Percentiles rank a stretch among this genome's conserved stretches.
Evolutionary conservation across 371 early-diverging fungal species (phyloP).

Genomic region (Mucor indicus): DNA sequence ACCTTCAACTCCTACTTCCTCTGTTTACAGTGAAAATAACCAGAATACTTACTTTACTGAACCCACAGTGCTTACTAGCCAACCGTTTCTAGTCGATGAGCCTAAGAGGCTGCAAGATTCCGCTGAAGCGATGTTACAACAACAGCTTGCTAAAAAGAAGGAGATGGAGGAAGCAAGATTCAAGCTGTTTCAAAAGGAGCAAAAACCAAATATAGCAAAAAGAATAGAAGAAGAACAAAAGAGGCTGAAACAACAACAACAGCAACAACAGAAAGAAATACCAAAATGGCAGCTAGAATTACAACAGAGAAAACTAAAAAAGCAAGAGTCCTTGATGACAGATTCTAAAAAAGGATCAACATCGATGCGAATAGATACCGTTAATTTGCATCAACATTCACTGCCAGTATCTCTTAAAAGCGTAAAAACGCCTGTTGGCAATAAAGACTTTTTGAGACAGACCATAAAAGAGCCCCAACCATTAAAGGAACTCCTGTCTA

Average conservation of each 20-base stretch:
- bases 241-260: constrained; percentile 8
- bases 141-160: constrained; percentile 16
- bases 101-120: constrained; percentile 21
- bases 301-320: constrained; percentile 2
- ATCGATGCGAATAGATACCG: too few species aligned
- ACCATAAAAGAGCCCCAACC: too few species aligned
- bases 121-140: constrained; percentile 20
- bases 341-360: constrained; percentile 10
- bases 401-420: too few species aligned
- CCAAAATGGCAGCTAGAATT: constrained; percentile 1
- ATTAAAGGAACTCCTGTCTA: too few species aligned
- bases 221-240: neutral
- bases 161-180: constrained; percentile 23
- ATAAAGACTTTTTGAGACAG: too few species aligned
- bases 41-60: constrained; percentile 12
- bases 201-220: neutral
- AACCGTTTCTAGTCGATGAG: neutral
- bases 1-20: constrained; percentile 18
- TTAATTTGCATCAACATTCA: too few species aligned
- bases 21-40: too few species aligned
- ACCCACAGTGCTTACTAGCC: neutral
- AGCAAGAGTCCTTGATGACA: neutral
- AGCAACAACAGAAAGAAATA: constrained; percentile 15
- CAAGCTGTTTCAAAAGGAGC: constrained; percentile 11
- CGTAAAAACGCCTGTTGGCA: neutral